A percentile compares a stretch with the other conserved stretches of the same genome.
phyloP scores from a whole-genome alignment of 1,284 basidiomycete genomes.

The Omphalotus olearius region DNA sequence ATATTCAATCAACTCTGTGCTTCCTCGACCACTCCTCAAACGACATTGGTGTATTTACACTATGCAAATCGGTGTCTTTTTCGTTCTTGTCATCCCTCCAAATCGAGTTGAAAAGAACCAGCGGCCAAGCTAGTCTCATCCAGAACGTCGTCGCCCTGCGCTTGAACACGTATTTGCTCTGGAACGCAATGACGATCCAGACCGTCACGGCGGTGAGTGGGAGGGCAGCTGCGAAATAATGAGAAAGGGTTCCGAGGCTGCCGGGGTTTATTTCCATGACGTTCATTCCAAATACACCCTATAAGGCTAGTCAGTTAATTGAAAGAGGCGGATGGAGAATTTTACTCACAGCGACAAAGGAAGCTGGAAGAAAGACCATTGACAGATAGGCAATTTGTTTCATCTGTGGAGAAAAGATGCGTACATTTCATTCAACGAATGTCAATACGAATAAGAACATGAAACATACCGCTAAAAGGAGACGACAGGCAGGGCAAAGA shows the following conservation, averaged over 20 bases:
- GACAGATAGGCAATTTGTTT: slow-evolving; percentile 36
- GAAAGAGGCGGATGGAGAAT: not conserved
- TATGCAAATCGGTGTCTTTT: not conserved
- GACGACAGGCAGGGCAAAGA: not conserved
- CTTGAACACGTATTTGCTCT: slow-evolving; percentile 27
- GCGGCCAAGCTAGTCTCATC: slow-evolving; percentile 19
- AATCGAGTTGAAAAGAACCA: slow-evolving; percentile 10
- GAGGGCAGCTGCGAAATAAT: slow-evolving; percentile 32
- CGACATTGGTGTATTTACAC: too few relatives aligned
- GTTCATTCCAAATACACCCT: slow-evolving; percentile 43
- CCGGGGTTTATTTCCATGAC: slow-evolving; percentile 30
- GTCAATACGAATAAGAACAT: not conserved
- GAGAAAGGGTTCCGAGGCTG: slow-evolving; percentile 26
- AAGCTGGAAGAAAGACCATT: slow-evolving; percentile 34
- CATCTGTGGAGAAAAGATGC: slow-evolving; percentile 20
- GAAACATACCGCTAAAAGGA: not conserved
- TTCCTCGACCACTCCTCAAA: too few relatives aligned
- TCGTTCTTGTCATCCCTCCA: not conserved
- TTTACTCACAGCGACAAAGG: slow-evolving; percentile 31
- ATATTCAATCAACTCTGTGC: too few relatives aligned
- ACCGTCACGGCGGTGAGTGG: slow-evolving; percentile 34
- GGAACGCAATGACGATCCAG: slow-evolving; percentile 40
- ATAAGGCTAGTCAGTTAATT: not conserved
- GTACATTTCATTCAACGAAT: slow-evolving; percentile 19
- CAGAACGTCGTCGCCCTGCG: slow-evolving; percentile 11